These are phyloP conservation scores for Danielia oregonensis DNA, from an alignment of 805 yeast species.

Conservation along the genomic window DNA sequence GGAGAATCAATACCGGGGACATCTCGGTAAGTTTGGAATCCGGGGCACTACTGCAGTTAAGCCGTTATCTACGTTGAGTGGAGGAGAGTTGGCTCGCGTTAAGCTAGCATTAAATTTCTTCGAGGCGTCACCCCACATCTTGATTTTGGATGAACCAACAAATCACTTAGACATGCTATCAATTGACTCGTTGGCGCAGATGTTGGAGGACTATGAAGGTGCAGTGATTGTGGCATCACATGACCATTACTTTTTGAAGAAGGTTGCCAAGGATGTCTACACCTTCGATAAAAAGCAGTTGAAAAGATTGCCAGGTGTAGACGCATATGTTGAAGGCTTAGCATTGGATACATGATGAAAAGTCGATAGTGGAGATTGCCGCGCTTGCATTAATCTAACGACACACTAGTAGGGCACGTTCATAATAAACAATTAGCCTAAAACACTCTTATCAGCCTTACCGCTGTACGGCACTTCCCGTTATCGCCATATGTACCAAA, in stretches of 20 bases:
- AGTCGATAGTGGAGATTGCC: too few species aligned
- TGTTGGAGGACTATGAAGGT: constrained; percentile 1
- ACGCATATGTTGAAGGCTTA: not conserved
- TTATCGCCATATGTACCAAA: too few species aligned
- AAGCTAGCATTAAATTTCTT: constrained; percentile 1
- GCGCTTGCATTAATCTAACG: too few species aligned
- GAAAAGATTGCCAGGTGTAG: not conserved
- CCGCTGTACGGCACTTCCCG: too few species aligned
- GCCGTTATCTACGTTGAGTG: not conserved
- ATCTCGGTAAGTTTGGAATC: constrained; percentile 1
- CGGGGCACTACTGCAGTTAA: not conserved
- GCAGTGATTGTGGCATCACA: constrained; percentile 1
- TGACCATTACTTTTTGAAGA: constrained; percentile 1
- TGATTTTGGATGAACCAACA: not conserved
- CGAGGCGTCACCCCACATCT: not conserved
- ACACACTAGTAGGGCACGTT: too few species aligned
- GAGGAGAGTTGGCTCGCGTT: not conserved
- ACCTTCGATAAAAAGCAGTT: constrained; percentile 1
- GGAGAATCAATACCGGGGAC: not conserved
- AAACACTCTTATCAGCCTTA: too few species aligned
- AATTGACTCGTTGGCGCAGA: constrained; percentile 1
- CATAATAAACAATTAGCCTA: too few species aligned
- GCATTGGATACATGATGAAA: too few species aligned
- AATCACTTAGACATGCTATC: constrained; percentile 1
- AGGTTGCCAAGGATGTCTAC: not conserved